Conservation (phyloP, 2,329 filamentous ascomycete genomes). For the Alternaria ventricosa region DNA sequence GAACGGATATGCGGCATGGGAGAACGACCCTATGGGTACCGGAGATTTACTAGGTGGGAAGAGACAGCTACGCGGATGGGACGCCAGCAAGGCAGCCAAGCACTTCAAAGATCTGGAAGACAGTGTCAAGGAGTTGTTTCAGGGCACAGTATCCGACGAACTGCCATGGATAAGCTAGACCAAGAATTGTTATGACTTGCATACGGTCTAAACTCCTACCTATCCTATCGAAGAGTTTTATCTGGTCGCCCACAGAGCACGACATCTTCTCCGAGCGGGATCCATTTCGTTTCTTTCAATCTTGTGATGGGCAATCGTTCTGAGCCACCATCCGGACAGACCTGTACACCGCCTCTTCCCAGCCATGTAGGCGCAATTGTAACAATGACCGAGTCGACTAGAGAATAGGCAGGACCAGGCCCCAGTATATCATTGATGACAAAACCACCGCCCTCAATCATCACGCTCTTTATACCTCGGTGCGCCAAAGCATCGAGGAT, state of each 20-base stretch:
- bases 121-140: constrained; percentile 35
- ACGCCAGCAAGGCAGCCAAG: constrained; percentile 20
- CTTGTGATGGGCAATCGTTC: constrained; percentile 65
- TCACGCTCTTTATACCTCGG: constrained; percentile 73
- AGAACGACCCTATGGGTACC: constrained; percentile 49
- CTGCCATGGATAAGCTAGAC: constrained; percentile 36
- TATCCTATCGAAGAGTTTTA: background rate
- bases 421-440: constrained; percentile 82
- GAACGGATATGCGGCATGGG: constrained; percentile 48
- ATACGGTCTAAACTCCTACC: background rate
- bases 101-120: constrained; percentile 36
- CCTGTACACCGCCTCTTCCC: constrained; percentile 80
- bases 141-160: constrained; percentile 24
- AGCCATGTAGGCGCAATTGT: constrained; percentile 91
- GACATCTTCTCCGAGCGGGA: constrained; percentile 80
- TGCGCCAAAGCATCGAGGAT: constrained; percentile 4
- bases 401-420: constrained; percentile 16
- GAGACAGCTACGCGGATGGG: constrained; percentile 51
- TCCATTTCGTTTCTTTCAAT: constrained; percentile 73
- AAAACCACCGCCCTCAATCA: constrained; percentile 87
- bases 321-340: constrained; percentile 69
- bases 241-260: constrained; percentile 75
- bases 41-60: constrained; percentile 46
- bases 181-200: background rate
- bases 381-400: constrained; percentile 80